Percentiles rank a stretch among this genome's conserved stretches.
These are phyloP conservation scores for Solanum neorickii DNA, from an alignment of 257 asterid genomes.

Conservation along the genomic window DNA sequence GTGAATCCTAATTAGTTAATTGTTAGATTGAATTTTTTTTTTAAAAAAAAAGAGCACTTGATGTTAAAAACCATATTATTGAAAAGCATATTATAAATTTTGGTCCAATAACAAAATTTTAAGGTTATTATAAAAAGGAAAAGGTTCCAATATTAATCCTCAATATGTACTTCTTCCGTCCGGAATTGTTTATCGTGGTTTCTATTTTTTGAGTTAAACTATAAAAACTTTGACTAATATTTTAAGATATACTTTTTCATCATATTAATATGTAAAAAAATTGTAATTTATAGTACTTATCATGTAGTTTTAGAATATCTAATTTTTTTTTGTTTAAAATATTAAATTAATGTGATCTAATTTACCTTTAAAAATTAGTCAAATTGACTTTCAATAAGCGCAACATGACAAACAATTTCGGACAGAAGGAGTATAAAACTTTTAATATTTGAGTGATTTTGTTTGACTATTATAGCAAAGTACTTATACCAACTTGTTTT, in stretches of 20 bases:
- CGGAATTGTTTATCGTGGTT: too few relatives aligned
- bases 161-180: neutral
- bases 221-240: too few relatives aligned
- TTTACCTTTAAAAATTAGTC: too few relatives aligned
- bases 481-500: neutral
- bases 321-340: too few relatives aligned
- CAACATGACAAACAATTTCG: too few relatives aligned
- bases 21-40: neutral
- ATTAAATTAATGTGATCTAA: too few relatives aligned
- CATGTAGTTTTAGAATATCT: too few relatives aligned
- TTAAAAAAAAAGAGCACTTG: neutral
- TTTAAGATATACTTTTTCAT: too few relatives aligned
- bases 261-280: too few relatives aligned
- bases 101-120: neutral
- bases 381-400: too few relatives aligned
- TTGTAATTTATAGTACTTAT: too few relatives aligned
- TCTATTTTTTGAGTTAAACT: too few relatives aligned
- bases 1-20: neutral
- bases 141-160: neutral
- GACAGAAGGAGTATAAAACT: accelerated
- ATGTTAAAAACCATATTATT: neutral
- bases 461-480: neutral
- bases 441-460: neutral
- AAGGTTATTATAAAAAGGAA: neutral
- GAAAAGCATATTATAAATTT: neutral